Base-by-base conservation (phyloP, 352 stramenopile species). In the Pythium coloratum region DNA sequence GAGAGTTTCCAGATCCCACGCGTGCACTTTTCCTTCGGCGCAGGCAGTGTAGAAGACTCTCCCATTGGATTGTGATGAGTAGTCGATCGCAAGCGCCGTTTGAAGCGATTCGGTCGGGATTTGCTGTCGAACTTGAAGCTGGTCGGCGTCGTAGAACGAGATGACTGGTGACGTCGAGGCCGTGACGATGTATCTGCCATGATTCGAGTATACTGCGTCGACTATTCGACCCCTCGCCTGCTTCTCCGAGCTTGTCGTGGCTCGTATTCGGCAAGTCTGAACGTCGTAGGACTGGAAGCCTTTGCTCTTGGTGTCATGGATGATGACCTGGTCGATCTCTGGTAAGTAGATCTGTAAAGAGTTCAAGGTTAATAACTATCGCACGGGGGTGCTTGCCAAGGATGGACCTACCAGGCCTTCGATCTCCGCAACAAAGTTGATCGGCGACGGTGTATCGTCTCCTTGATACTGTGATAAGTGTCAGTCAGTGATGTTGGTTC, bases 101-200 rank as follows among this genome's bases (percentile, higher is more conserved):
- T 89, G 80, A 6, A 69, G 61, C 1, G 38, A 59, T 30, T 79
- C 58, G 0, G 75, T 82, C 18, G 78, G 78, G 46, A 89, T 81
- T 81, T 89, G 80, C 68, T 88, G 80, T 3, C 78, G 72, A 56
- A 89, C 61, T 20, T 70, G 66, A 20, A 89, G 69, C 6, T 75
- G 55, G 33, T 89, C 78, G 4, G 78, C 46, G 38, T 89, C 78
- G 26, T 87, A 87, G 4, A 89, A 73, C 3, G 76, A 71, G 6
- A 89, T 80, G 12, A 87, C 69, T 24, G 78, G 78, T 10, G 75
- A 87, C 6, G 76, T 77, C 13, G 76, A 80, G 18, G 76, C 70
- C 24, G 81, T 82, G 42, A 83, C 70, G 10, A 89, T 62, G 46
- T 87, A 86, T 26, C 73, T 67, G 13, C 76, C 76, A 24, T 74